Percentiles rank a stretch among this genome's conserved stretches.
Conservation (phyloP, 148 eudicot species). For the Rhododendron vialii region DNA sequence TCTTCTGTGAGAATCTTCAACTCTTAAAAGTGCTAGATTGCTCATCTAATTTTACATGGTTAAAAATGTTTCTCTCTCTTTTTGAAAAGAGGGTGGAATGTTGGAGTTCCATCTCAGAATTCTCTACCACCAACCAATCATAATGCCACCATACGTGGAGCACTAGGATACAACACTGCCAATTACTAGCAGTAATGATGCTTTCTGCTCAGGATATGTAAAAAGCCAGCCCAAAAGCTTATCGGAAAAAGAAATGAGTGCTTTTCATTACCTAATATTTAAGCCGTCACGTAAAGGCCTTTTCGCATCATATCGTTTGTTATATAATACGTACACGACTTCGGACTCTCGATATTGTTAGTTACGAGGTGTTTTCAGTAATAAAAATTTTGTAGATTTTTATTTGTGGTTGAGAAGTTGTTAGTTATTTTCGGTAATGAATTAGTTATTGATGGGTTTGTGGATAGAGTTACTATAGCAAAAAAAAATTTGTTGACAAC, state of each 20-base stretch:
- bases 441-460: too few species aligned
- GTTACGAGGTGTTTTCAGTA: too few species aligned
- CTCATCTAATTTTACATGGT: background rate
- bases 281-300: background rate
- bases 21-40: background rate
- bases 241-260: background rate
- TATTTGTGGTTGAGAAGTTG: too few species aligned
- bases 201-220: too few species aligned
- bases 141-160: background rate
- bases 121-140: slow-evolving; percentile 4
- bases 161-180: background rate
- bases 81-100: background rate
- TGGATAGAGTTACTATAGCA: too few species aligned
- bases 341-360: too few species aligned
- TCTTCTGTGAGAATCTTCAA: background rate
- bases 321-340: too few species aligned
- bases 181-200: background rate
- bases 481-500: too few species aligned
- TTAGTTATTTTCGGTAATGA: too few species aligned
- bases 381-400: too few species aligned
- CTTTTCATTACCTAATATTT: background rate
- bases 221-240: background rate
- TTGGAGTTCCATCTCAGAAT: slow-evolving; percentile 9
- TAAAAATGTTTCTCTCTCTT: background rate
- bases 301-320: too few species aligned